A percentile compares a stretch with the other conserved stretches of the same genome.
Conservation (phyloP, 2,329 filamentous ascomycete genomes). For the Furcasterigmium sp. region DNA sequence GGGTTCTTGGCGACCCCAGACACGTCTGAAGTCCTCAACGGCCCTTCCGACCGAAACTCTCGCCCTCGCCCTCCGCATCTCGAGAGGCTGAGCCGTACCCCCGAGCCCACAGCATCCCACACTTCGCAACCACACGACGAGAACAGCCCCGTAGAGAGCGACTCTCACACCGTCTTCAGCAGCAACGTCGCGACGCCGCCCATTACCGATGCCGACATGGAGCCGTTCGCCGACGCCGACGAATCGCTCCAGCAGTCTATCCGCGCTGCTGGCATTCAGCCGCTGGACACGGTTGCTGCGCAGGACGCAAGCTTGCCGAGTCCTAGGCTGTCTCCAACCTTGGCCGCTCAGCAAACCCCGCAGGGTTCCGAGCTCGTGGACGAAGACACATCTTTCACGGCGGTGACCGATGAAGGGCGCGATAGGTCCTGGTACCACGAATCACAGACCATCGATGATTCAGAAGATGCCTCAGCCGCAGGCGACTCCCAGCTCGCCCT, state of each 20-base stretch:
- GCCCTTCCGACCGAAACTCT: conserved; percentile 25
- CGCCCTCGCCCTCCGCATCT: conserved; percentile 34
- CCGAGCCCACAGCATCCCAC: conserved; percentile 36
- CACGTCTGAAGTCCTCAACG: conserved; percentile 37
- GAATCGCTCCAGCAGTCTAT: conserved; percentile 42
- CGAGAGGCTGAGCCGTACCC: conserved; percentile 36
- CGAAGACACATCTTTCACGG: conserved; percentile 29
- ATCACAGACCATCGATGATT: conserved; percentile 31
- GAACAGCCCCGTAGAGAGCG: conserved; percentile 47
- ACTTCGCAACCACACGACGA: conserved; percentile 29
- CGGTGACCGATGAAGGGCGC: conserved; percentile 14
- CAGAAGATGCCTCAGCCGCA: conserved; percentile 6
- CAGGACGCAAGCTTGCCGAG: conserved; percentile 93
- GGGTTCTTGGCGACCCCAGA: conserved; percentile 53
- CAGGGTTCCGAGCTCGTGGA: conserved; percentile 36
- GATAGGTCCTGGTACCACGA: conserved; percentile 29
- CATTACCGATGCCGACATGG: conserved; percentile 66
- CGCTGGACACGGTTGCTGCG: conserved; percentile 64
- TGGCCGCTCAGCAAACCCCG: conserved; percentile 55
- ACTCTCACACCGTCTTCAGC: conserved; percentile 55
- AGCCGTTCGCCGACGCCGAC: conserved; percentile 49
- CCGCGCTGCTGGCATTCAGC: conserved; percentile 42
- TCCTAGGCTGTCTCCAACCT: conserved; percentile 86
- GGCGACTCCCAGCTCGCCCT: conserved; percentile 3
- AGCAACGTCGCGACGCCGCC: conserved; percentile 68